Evolutionary conservation across 306 rosid species (phyloP).

Genomic region (Arachis hypogaea): DNA sequence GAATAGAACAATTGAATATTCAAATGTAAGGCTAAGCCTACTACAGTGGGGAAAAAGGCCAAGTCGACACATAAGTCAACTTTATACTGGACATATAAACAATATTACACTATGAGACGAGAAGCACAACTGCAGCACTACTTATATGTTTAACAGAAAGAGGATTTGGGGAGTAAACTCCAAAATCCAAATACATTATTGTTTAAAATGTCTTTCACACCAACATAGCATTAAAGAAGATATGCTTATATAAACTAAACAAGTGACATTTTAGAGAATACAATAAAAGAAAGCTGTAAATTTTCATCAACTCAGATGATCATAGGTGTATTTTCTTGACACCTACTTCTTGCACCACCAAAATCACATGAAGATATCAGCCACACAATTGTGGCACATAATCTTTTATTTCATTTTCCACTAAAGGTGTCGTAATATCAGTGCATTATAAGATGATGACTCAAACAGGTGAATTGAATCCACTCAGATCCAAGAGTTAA

Average conservation of each 20-base stretch:
- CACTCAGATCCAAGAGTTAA: slow-evolving; percentile 38
- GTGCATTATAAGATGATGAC: slow-evolving; percentile 12
- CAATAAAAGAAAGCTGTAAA: slow-evolving; percentile 8
- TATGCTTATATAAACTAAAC: not conserved
- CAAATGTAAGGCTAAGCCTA: slow-evolving; percentile 27
- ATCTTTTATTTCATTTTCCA: not conserved
- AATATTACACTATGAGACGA: slow-evolving; percentile 21
- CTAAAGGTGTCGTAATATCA: slow-evolving; percentile 9
- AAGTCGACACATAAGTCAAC: slow-evolving; percentile 8
- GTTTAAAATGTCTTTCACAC: not conserved
- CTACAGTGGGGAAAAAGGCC: not conserved
- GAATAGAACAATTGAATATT: slow-evolving; percentile 37
- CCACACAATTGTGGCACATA: slow-evolving; percentile 15
- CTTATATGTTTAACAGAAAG: slow-evolving; percentile 5
- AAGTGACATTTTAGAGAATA: slow-evolving; percentile 4
- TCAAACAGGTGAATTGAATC: slow-evolving; percentile 16
- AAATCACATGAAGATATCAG: not conserved
- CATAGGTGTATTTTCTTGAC: slow-evolving; percentile 26
- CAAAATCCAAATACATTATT: not conserved
- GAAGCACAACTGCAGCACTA: slow-evolving; percentile 3
- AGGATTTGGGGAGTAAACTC: not conserved
- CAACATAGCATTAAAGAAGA: slow-evolving; percentile 20
- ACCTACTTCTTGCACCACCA: slow-evolving; percentile 19
- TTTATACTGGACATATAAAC: slow-evolving; percentile 6
- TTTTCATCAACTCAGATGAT: slow-evolving; percentile 27